Conservation (phyloP, 208 protist genomes). For the Leishmania arabica region DNA sequence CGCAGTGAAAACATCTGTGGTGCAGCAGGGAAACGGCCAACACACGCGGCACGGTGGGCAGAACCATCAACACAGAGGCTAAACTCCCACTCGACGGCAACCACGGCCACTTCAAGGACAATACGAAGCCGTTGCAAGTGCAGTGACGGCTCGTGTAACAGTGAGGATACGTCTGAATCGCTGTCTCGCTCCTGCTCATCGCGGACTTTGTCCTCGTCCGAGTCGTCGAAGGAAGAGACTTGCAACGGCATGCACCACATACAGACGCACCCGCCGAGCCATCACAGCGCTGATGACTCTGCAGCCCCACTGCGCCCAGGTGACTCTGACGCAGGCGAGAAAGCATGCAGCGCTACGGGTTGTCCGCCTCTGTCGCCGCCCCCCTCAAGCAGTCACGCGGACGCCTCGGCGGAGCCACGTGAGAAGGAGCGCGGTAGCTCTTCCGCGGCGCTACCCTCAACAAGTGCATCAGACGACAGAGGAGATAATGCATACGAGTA, state of each 20-base stretch:
- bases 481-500: background rate
- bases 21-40: slow-evolving; percentile 2
- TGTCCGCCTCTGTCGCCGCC: background rate
- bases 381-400: background rate
- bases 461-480: background rate
- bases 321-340: background rate
- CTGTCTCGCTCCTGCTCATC: background rate
- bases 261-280: background rate
- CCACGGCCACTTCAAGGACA: background rate
- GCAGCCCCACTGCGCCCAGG: background rate
- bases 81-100: background rate
- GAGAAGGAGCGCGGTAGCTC: background rate
- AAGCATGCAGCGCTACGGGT: background rate
- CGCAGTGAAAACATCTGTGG: background rate
- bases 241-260: background rate
- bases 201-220: background rate
- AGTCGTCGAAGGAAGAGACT: background rate
- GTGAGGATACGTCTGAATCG: background rate
- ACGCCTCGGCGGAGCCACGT: background rate
- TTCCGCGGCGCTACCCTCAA: background rate
- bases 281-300: background rate
- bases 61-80: background rate
- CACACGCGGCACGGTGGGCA: background rate
- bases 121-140: background rate
- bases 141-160: background rate